Conservation (phyloP, 352 stramenopile species). For the Pythium insidiosum region DNA sequence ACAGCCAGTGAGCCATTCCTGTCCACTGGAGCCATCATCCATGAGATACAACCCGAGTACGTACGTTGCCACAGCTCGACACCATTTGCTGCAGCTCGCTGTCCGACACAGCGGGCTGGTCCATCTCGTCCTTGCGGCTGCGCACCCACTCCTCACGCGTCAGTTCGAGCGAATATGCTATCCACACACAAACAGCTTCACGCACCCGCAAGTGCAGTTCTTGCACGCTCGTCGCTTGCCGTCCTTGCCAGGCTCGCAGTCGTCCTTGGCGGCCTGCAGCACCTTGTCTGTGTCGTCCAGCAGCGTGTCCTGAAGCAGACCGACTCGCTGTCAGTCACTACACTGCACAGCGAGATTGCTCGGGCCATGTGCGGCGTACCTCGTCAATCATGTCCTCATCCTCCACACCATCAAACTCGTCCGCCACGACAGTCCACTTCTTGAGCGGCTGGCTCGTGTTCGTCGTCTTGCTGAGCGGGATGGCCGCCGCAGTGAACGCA, state of each 20-base stretch:
- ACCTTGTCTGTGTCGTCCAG: slow-evolving; percentile 83
- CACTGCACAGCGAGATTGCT: not conserved
- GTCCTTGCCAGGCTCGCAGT: slow-evolving; percentile 71
- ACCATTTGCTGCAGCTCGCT: slow-evolving; percentile 69
- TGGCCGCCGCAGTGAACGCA: slow-evolving; percentile 32
- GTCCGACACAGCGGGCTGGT: slow-evolving; percentile 67
- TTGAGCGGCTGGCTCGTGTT: slow-evolving; percentile 24
- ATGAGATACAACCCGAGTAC: too few relatives aligned
- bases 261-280: slow-evolving; percentile 52
- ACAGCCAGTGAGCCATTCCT: slow-evolving; percentile 1
- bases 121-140: slow-evolving; percentile 63
- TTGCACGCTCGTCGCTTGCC: slow-evolving; percentile 93
- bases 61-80: slow-evolving; percentile 80
- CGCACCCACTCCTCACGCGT: not conserved
- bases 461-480: slow-evolving; percentile 37
- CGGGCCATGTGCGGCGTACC: slow-evolving; percentile 4
- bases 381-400: slow-evolving; percentile 80
- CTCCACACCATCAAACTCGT: slow-evolving; percentile 46
- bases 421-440: slow-evolving; percentile 67
- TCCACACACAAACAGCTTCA: not conserved
- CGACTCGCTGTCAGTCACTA: not conserved
- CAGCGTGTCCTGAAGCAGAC: slow-evolving; percentile 39
- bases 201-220: slow-evolving; percentile 95
- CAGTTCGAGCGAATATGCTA: not conserved
- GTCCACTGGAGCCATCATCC: too few relatives aligned